Evolutionary conservation across 345 rosid genomes (phyloP).

Genomic region (Lepidium didymum): DNA sequence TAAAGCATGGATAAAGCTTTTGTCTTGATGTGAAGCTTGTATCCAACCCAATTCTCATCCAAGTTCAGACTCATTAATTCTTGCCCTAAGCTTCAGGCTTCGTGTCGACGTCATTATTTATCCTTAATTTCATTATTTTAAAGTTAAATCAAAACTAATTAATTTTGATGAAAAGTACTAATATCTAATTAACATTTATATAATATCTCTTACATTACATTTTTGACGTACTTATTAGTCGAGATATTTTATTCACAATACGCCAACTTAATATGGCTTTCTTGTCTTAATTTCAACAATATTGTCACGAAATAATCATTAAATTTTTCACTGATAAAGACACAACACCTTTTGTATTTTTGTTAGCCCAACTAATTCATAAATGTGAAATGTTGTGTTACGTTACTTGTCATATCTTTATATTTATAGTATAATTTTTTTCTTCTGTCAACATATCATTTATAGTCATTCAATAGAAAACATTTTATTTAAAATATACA

Average conservation of each 20-base stretch:
- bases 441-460: too few relatives aligned
- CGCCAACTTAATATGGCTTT: background rate
- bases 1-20: background rate
- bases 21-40: background rate
- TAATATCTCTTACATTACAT: background rate
- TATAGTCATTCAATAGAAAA: too few relatives aligned
- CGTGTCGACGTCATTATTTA: conserved; percentile 1
- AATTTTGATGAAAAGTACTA: background rate
- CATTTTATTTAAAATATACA: too few relatives aligned
- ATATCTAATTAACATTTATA: background rate
- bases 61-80: background rate
- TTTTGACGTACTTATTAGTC: background rate
- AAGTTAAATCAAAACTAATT: background rate
- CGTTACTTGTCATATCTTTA: background rate
- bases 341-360: background rate
- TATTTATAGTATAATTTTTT: background rate
- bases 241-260: background rate
- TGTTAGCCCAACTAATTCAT: conserved; percentile 1
- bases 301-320: background rate
- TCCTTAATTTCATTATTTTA: background rate
- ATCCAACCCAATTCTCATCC: background rate
- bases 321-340: background rate
- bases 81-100: background rate
- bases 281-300: background rate
- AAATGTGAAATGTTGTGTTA: background rate